These are phyloP conservation scores for Ophiostoma himal-ulmi DNA, from an alignment of 2,329 filamentous ascomycete genomes.

Conservation along the genomic window DNA sequence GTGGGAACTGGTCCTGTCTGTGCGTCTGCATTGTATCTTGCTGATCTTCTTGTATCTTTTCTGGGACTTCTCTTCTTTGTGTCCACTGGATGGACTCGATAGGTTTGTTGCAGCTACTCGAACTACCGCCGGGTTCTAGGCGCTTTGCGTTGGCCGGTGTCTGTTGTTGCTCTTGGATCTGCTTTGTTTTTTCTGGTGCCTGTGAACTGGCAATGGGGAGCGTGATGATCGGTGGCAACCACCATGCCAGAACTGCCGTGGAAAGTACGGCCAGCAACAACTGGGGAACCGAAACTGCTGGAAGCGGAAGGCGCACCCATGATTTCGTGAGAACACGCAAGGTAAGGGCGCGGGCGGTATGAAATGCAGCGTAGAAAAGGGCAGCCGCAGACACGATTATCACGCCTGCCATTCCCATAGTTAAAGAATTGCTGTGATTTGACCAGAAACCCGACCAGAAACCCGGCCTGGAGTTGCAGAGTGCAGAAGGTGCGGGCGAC, in stretches of 20 bases:
- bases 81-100: not conserved
- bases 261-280: not conserved
- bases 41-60: not conserved
- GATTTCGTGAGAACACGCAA: not conserved
- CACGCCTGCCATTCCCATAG: slow-evolving; percentile 1
- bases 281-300: not conserved
- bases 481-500: not conserved
- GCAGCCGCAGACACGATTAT: not conserved
- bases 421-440: not conserved
- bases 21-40: not conserved
- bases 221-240: not conserved
- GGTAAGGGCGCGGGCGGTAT: not conserved
- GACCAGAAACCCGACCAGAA: not conserved
- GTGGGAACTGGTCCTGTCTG: not conserved
- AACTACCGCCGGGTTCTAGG: not conserved
- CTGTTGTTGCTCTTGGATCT: not conserved
- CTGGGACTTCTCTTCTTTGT: not conserved
- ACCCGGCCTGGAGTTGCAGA: not conserved
- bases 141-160: not conserved
- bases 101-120: too few relatives aligned
- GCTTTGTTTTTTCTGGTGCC: not conserved
- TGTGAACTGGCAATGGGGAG: not conserved
- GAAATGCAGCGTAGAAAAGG: not conserved
- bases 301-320: slow-evolving; percentile 9
- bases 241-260: not conserved